Base-by-base conservation (phyloP, 2,329 filamentous ascomycete species). In the Catunica adiposa region DNA sequence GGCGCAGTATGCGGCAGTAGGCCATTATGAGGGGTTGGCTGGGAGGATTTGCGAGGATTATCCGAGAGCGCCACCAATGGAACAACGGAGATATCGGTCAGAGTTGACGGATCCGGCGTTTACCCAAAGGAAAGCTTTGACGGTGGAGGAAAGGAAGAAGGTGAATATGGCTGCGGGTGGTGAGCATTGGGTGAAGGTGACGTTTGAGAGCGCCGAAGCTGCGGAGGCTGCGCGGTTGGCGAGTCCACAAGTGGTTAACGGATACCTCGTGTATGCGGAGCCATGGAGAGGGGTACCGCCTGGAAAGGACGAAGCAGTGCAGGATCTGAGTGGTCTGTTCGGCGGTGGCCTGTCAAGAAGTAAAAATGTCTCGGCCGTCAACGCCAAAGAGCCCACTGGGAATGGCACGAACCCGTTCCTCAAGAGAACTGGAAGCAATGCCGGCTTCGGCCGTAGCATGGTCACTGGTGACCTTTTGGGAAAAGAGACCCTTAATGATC, bases 31-130 rank as follows among this genome's bases (percentile, higher is more conserved):
- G 71, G 79, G 83, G 59, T 81, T 94, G 44, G 90, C 86, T 5
- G 89, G 89, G 25, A 72, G 80, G 60, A 87, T 96, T 65, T 89
- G 89, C 68, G 90, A 97, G 70, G 89, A 96, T 69, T 97, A 97
- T 68, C 81, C 89, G 7, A 82, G 90, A 60, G 82, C 86, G 60
- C 84, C 90, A n/a, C 85, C 86, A 2, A 74, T 80, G 56, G 76
- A 82, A 60, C 78, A 79, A 64, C 74, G 77, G 57, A 76, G 84
- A 57, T 90, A 84, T 71, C 84, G 86, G 64, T 78, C 82, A 1
- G 80, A 89, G 61, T 78, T 86, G 59, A 78, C 84, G 60, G 83
- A 88, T 62, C 79, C 84, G 53, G 81, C 84, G 8, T 78, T 84
- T 7, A 81, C 83, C 51, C 79, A 81, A 57, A 76, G 78, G 53